phyloP scores from a whole-genome alignment of 495 filamentous ascomycete genomes.

The Neurospora pannonica region DNA sequence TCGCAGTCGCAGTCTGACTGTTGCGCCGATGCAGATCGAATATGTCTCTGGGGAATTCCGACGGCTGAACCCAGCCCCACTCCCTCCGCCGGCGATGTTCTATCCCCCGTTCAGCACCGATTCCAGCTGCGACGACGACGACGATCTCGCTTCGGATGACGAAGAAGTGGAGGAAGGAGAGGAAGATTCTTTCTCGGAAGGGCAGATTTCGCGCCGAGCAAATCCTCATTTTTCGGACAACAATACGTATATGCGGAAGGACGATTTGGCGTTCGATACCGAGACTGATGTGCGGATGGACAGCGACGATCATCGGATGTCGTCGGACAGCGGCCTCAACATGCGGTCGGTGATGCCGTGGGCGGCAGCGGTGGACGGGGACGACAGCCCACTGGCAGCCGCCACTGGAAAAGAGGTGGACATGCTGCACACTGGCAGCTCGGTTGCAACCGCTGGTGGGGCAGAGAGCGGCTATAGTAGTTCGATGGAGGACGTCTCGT shows the following conservation, averaged over 20 bases:
- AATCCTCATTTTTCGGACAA: slow-evolving; percentile 21
- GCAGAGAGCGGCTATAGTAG: slow-evolving; percentile 33
- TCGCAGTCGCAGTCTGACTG: neutral
- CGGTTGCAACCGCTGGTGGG: slow-evolving; percentile 34
- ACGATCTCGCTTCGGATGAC: slow-evolving; percentile 23
- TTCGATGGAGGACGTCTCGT: slow-evolving; percentile 23
- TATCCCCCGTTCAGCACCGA: slow-evolving; percentile 26
- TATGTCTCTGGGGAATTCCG: slow-evolving; percentile 22
- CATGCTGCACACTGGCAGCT: slow-evolving; percentile 27
- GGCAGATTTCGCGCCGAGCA: slow-evolving; percentile 19
- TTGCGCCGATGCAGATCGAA: slow-evolving; percentile 22
- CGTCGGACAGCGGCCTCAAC: neutral
- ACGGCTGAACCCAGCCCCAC: slow-evolving; percentile 27
- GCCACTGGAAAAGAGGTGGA: slow-evolving; percentile 5
- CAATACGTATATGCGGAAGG: slow-evolving; percentile 8
- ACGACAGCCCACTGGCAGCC: neutral
- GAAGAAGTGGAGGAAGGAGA: slow-evolving; percentile 4
- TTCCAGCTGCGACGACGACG: slow-evolving; percentile 18
- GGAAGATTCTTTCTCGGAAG: slow-evolving; percentile 3
- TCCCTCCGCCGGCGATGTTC: slow-evolving; percentile 36
- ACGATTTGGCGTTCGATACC: slow-evolving; percentile 7
- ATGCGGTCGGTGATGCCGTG: neutral
- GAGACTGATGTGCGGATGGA: slow-evolving; percentile 17
- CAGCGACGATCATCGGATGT: slow-evolving; percentile 4
- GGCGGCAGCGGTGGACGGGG: neutral